These are phyloP conservation scores for Puccinia horiana DNA, from an alignment of 1,284 basidiomycete genomes.

Conservation along the genomic window DNA sequence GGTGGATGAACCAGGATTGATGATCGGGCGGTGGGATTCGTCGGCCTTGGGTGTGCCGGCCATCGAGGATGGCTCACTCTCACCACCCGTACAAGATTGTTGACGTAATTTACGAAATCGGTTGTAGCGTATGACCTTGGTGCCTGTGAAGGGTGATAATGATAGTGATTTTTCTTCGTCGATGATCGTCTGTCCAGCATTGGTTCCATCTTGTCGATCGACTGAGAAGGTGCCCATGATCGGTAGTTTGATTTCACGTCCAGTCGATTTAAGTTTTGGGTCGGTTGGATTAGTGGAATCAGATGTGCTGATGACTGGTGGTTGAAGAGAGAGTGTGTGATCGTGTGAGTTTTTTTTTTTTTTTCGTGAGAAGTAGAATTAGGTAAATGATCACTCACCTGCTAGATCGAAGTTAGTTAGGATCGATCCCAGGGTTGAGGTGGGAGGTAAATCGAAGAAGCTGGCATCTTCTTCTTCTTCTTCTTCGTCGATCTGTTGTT, in stretches of 20 bases:
- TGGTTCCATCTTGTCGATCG: conserved; percentile 20
- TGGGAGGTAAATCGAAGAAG: conserved; percentile 33
- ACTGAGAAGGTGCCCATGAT: conserved; percentile 45
- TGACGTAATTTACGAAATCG: conserved; percentile 34
- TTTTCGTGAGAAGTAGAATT: neutral
- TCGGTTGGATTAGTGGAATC: neutral
- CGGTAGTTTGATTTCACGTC: conserved; percentile 15
- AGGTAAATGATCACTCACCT: neutral
- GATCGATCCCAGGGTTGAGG: conserved; percentile 17
- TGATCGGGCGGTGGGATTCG: neutral
- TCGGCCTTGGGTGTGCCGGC: conserved; percentile 21
- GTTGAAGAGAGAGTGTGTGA: neutral
- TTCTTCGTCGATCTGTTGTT: conserved; percentile 27
- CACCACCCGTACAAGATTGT: conserved; percentile 18
- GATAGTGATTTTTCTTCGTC: conserved; percentile 19
- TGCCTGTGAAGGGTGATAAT: conserved; percentile 36
- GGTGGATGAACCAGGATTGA: neutral
- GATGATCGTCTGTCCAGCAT: conserved; percentile 39
- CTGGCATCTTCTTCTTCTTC: conserved; percentile 46
- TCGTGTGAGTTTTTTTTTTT: no score
- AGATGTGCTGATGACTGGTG: neutral
- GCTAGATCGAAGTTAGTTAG: conserved; percentile 29
- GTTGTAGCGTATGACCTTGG: conserved; percentile 40
- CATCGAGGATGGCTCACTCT: conserved; percentile 38
- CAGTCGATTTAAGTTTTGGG: neutral